A percentile compares a stretch with the other conserved stretches of the same genome.
These are phyloP conservation scores for Tremellales sp. DNA, from an alignment of 1,284 basidiomycete species.

Conservation along the genomic window DNA sequence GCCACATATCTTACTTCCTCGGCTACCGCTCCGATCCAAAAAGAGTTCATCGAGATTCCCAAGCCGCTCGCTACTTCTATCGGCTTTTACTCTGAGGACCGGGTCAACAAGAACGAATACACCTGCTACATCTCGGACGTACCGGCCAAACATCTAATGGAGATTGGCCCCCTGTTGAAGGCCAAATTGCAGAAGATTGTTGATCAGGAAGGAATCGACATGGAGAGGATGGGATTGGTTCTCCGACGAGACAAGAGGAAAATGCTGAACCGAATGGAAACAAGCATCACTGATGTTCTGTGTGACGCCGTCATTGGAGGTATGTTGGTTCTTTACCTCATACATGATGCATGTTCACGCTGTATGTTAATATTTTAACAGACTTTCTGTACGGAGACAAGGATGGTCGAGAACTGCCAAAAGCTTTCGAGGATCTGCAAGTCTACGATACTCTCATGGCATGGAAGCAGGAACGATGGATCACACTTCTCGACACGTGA, in stretches of 20 bases:
- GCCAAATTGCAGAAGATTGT: constrained; percentile 68
- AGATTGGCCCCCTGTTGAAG: constrained; percentile 67
- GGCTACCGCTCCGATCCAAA: constrained; percentile 82
- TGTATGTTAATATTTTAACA: constrained; percentile 12
- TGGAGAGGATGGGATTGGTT: constrained; percentile 84
- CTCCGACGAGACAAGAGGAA: constrained; percentile 85
- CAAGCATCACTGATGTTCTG: constrained; percentile 32
- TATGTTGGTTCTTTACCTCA: constrained; percentile 19
- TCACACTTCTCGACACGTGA: constrained; percentile 70
- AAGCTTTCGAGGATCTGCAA: constrained; percentile 73
- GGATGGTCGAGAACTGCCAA: constrained; percentile 74
- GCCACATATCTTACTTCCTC: constrained; percentile 87
- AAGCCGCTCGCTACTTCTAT: constrained; percentile 85
- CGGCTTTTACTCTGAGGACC: constrained; percentile 72
- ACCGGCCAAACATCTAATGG: constrained; percentile 71
- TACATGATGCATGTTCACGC: not conserved
- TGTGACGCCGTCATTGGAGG: constrained; percentile 60
- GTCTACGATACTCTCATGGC: constrained; percentile 63
- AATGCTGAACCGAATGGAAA: constrained; percentile 48
- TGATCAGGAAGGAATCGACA: constrained; percentile 71
- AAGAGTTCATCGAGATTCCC: constrained; percentile 89
- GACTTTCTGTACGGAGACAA: constrained; percentile 86
- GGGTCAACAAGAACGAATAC: constrained; percentile 71
- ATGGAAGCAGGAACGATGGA: constrained; percentile 79
- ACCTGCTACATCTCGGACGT: constrained; percentile 79